Percentiles rank a stretch among this genome's conserved stretches.
These are phyloP conservation scores for Talaromyces sp. DNA, from an alignment of 2,329 filamentous ascomycete species.

Conservation along the genomic window DNA sequence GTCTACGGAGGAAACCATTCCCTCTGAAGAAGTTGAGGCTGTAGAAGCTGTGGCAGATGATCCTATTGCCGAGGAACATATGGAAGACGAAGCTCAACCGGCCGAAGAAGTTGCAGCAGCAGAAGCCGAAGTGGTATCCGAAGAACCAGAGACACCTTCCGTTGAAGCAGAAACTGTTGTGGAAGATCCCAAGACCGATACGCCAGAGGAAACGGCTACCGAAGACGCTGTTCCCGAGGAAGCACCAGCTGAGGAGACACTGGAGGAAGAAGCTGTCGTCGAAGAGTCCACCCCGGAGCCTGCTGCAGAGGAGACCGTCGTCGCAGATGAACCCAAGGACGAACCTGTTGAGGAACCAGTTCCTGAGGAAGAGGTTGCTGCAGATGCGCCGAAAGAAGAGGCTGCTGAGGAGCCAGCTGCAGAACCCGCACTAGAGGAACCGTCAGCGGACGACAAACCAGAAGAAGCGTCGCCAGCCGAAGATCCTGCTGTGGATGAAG, in stretches of 20 bases:
- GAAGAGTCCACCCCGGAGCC: conserved; percentile 16
- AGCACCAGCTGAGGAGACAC: conserved; percentile 3
- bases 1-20: not conserved
- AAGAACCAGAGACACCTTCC: not conserved
- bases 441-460: conserved; percentile 13
- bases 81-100: no score
- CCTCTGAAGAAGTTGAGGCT: conserved; percentile 14
- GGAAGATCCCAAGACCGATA: conserved; percentile 12
- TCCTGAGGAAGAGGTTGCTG: conserved; percentile 15
- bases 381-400: conserved; percentile 14
- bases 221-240: conserved; percentile 14
- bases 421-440: conserved; percentile 14
- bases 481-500: conserved; percentile 17
- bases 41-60: conserved; percentile 13
- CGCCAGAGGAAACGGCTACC: conserved; percentile 14
- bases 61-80: not conserved
- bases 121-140: not conserved
- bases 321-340: not conserved
- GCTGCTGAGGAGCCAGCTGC: conserved; percentile 16
- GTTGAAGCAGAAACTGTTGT: conserved; percentile 14
- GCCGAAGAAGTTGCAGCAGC: not conserved
- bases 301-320: conserved; percentile 17
- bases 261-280: conserved; percentile 14
- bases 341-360: conserved; percentile 8
- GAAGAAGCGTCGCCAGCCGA: conserved; percentile 15